A percentile compares a stretch with the other conserved stretches of the same genome.
phyloP scores from a whole-genome alignment of 139 green algal genomes.

The Haematococcus lacustris region DNA sequence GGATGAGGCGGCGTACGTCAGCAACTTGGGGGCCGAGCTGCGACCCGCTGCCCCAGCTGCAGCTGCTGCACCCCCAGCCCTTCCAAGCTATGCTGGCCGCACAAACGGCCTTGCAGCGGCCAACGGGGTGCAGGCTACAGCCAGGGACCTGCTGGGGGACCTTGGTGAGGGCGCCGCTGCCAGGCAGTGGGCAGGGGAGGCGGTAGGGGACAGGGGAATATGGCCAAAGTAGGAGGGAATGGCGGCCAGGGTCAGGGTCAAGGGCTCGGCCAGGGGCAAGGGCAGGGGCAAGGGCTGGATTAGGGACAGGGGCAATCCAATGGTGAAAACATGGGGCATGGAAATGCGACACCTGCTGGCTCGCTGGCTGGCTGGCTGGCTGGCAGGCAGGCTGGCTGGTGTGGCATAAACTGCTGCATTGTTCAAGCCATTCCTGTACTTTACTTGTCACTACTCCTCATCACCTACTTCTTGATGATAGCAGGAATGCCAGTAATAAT shows the following conservation, averaged over 20 bases:
- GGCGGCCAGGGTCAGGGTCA: background rate
- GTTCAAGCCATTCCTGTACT: background rate
- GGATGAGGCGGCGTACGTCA: constrained; percentile 67
- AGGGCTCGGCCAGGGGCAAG: background rate
- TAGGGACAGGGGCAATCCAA: background rate
- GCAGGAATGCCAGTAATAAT: background rate
- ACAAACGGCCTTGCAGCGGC: too few species aligned
- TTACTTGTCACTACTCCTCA: too few species aligned
- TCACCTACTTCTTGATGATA: too few species aligned
- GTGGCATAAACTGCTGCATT: background rate
- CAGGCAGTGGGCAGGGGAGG: background rate
- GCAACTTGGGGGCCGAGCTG: constrained; percentile 28
- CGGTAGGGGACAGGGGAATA: background rate
- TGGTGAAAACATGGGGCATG: background rate
- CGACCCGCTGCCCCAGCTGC: background rate
- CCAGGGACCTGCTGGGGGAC: constrained; percentile 3
- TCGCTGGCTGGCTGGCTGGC: too few species aligned
- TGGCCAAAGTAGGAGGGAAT: background rate
- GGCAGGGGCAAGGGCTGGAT: background rate
- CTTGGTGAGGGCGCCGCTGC: constrained; percentile 4
- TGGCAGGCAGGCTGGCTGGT: too few species aligned
- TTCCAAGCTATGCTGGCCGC: background rate
- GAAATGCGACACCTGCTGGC: background rate
- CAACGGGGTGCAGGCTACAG: too few species aligned
- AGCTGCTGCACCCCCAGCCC: background rate